phyloP scores from a whole-genome alignment of 2,329 filamentous ascomycete species.

The Verticillium albo-atrum region DNA sequence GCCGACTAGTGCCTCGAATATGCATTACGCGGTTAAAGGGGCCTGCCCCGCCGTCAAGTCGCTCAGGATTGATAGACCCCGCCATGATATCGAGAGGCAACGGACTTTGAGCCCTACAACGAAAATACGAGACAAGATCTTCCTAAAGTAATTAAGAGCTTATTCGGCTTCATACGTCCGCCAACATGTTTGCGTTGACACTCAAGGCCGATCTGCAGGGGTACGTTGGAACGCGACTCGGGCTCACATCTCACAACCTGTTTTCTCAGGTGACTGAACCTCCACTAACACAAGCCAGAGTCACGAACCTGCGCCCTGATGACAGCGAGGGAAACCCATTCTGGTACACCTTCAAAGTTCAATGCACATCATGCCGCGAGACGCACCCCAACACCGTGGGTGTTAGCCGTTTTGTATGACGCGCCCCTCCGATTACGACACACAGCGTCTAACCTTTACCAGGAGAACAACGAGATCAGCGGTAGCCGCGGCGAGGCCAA shows the following conservation, averaged over 20 bases:
- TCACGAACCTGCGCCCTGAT: slow-evolving; percentile 81
- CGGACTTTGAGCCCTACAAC: not conserved
- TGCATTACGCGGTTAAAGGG: not conserved
- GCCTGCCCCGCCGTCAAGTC: not conserved
- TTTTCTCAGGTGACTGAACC: no score
- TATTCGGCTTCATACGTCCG: not conserved
- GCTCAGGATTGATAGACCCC: not conserved
- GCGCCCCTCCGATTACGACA: not conserved
- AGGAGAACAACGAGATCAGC: slow-evolving; percentile 89
- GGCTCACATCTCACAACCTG: not conserved
- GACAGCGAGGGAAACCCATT: slow-evolving; percentile 81
- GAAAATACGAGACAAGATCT: not conserved
- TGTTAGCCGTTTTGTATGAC: slow-evolving; percentile 79
- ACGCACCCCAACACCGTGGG: slow-evolving; percentile 81
- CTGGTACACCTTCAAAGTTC: slow-evolving; percentile 96
- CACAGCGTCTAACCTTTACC: not conserved
- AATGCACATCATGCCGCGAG: slow-evolving; percentile 97
- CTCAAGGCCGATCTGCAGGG: slow-evolving; percentile 66
- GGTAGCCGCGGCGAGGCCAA: slow-evolving; percentile 94
- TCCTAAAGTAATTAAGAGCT: not conserved
- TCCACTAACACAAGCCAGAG: slow-evolving; percentile 44
- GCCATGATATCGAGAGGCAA: not conserved
- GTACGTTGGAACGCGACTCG: slow-evolving; percentile 36
- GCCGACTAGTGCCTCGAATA: not conserved
- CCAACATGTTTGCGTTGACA: slow-evolving; percentile 59